These are phyloP conservation scores for Rhodotorula sp. DNA, from an alignment of 1,284 basidiomycete genomes.

Conservation along the genomic window DNA sequence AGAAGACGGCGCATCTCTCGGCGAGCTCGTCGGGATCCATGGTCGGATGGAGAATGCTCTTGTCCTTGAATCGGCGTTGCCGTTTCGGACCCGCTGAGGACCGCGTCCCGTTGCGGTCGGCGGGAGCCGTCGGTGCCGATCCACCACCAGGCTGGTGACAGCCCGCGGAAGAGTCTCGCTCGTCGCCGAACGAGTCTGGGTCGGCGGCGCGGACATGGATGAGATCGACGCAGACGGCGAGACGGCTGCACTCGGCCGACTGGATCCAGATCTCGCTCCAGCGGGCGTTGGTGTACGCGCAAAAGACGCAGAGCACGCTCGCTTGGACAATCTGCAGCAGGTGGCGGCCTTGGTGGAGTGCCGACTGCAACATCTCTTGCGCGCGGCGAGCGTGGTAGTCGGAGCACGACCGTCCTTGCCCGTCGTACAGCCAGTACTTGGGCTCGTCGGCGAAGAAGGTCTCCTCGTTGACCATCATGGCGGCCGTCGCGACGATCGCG, in stretches of 20 bases:
- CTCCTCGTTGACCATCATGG: constrained; percentile 67
- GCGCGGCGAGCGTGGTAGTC: constrained; percentile 71
- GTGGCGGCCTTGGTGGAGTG: constrained; percentile 75
- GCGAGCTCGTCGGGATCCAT: constrained; percentile 10
- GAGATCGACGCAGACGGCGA: constrained; percentile 67
- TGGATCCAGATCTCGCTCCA: constrained; percentile 89
- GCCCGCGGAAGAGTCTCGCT: background rate
- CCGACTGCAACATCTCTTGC: constrained; percentile 73
- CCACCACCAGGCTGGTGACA: background rate
- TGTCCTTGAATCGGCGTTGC: constrained; percentile 8
- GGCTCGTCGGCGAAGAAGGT: constrained; percentile 48
- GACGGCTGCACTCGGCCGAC: constrained; percentile 73
- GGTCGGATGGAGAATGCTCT: constrained; percentile 20
- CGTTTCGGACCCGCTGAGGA: background rate
- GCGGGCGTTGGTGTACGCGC: constrained; percentile 79
- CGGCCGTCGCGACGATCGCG: constrained; percentile 81
- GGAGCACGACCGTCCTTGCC: constrained; percentile 56
- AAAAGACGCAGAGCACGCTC: constrained; percentile 77
- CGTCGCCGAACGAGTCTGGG: background rate
- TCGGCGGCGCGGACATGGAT: constrained; percentile 11
- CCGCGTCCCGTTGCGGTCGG: background rate
- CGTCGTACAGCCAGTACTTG: constrained; percentile 13
- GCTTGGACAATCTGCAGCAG: constrained; percentile 81
- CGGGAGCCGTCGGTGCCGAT: background rate
- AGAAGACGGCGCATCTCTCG: constrained; percentile 32